phyloP scores from a whole-genome alignment of 305 asterid genomes.

The Fraxinus floribunda region DNA sequence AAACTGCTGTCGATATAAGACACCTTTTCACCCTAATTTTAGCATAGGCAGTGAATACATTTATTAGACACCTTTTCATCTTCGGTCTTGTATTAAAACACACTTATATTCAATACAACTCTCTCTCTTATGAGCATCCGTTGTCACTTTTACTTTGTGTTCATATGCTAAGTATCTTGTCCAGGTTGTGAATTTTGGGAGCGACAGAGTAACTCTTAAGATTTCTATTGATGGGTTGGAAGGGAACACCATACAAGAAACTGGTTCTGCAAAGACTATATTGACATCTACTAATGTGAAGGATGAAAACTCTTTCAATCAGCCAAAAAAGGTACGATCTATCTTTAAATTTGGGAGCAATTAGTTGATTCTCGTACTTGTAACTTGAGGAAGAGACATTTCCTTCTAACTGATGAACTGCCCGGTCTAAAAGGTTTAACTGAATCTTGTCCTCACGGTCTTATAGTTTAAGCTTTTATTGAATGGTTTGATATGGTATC shows the following conservation, averaged over 20 bases:
- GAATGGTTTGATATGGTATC: background rate
- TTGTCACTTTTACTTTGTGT: background rate
- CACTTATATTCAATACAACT: background rate
- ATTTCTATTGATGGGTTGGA: slow-evolving; percentile 48
- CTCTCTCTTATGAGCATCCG: background rate
- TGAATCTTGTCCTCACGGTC: background rate
- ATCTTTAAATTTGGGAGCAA: background rate
- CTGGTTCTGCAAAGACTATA: slow-evolving; percentile 50
- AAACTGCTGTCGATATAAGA: background rate
- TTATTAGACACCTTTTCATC: background rate
- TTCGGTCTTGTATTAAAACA: background rate
- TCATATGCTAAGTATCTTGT: background rate
- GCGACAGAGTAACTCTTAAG: slow-evolving; percentile 38
- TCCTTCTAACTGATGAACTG: background rate
- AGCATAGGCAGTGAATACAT: background rate
- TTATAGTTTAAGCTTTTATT: background rate
- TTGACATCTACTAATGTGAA: slow-evolving; percentile 53
- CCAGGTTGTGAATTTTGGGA: slow-evolving; percentile 72
- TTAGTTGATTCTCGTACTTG: background rate
- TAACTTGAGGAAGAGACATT: background rate
- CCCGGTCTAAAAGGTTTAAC: background rate
- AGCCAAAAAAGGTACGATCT: slow-evolving; percentile 56
- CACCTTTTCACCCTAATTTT: background rate
- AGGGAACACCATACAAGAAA: slow-evolving; percentile 35
- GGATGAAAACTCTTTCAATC: slow-evolving; percentile 75